Conservation (phyloP, 495 filamentous ascomycete species). For the Neurospora sp. region DNA sequence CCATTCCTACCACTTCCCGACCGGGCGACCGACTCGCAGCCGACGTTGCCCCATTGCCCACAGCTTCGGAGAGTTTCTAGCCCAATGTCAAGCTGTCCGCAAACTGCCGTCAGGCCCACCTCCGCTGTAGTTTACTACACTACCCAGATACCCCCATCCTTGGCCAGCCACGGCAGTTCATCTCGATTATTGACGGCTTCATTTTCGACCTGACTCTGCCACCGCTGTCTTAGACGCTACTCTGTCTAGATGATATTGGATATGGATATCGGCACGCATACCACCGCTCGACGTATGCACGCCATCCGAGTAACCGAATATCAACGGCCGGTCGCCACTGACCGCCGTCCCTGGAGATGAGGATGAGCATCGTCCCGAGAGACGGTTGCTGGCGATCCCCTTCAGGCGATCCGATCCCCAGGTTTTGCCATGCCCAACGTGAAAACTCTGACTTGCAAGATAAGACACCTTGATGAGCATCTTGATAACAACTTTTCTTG, state of each 20-base stretch:
- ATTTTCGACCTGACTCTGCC: neutral
- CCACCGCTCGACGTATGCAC: neutral
- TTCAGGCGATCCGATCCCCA: neutral
- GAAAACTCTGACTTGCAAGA: neutral
- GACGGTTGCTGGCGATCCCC: neutral
- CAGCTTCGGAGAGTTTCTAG: neutral
- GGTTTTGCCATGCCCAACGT: neutral
- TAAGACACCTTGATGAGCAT: neutral
- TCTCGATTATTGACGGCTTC: neutral
- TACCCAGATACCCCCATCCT: neutral
- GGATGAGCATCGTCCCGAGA: neutral
- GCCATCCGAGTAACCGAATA: neutral
- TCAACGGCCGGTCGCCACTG: neutral
- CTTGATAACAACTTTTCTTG: neutral
- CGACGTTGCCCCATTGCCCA: neutral
- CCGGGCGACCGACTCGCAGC: neutral
- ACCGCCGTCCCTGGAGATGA: neutral
- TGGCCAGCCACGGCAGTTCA: neutral
- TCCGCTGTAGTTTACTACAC: neutral
- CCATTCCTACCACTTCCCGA: neutral
- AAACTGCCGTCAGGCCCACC: neutral
- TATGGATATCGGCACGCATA: neutral
- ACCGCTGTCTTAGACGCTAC: neutral
- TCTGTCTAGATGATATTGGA: neutral
- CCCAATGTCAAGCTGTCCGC: neutral